Conservation (phyloP, 495 filamentous ascomycete genomes). For the Penicillium herquei region DNA sequence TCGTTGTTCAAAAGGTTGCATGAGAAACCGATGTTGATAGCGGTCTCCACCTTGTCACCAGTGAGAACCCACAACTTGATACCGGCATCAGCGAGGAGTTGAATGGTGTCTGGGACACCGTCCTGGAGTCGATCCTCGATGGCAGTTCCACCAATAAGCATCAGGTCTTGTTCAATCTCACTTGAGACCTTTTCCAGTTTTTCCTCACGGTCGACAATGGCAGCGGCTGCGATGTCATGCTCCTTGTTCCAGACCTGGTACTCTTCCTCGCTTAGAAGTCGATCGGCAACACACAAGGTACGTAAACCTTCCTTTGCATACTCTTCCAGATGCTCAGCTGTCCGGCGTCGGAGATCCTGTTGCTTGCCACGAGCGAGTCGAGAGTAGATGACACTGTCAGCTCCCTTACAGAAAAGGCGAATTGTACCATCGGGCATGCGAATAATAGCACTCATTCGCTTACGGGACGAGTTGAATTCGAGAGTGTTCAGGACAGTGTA, state of each 20-base stretch:
- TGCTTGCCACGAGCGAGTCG: slow-evolving; percentile 84
- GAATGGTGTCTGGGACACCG: slow-evolving; percentile 95
- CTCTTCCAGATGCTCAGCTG: slow-evolving; percentile 92
- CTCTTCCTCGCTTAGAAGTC: slow-evolving; percentile 77
- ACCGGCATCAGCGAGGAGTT: slow-evolving; percentile 85
- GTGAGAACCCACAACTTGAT: slow-evolving; percentile 99
- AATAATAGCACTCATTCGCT: slow-evolving; percentile 98
- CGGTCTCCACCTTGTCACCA: slow-evolving; percentile 98
- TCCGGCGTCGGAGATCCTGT: slow-evolving; percentile 72
- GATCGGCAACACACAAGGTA: slow-evolving; percentile 93
- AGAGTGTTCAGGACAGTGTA: slow-evolving; percentile 91
- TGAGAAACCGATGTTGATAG: slow-evolving; percentile 99
- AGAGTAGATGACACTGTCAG: slow-evolving; percentile 96
- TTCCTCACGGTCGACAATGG: slow-evolving; percentile 86
- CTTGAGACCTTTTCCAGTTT: slow-evolving; percentile 90
- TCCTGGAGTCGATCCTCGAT: slow-evolving; percentile 98
- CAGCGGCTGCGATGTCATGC: slow-evolving; percentile 81
- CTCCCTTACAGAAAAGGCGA: slow-evolving; percentile 94
- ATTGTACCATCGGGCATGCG: slow-evolving; percentile 94
- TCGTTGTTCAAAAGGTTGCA: slow-evolving; percentile 97
- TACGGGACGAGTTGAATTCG: slow-evolving; percentile 96
- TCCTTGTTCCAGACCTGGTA: slow-evolving; percentile 83
- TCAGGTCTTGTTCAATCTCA: slow-evolving; percentile 84
- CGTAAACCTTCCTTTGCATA: slow-evolving; percentile 94
- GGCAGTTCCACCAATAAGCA: slow-evolving; percentile 89